These are phyloP conservation scores for Hydnum rufescens DNA, from an alignment of 768 basidiomycete species.

Conservation along the genomic window DNA sequence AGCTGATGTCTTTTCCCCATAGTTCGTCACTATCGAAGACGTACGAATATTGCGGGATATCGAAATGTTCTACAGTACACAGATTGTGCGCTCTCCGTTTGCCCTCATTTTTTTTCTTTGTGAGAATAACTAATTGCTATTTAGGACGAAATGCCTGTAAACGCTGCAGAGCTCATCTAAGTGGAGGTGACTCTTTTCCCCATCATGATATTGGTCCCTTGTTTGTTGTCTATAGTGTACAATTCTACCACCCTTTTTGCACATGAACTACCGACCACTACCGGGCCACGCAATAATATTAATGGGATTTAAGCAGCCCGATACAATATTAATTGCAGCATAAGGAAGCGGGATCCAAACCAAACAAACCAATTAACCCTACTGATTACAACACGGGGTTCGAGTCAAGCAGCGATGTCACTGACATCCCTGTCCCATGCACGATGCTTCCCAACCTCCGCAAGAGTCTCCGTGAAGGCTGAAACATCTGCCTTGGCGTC, in stretches of 20 bases:
- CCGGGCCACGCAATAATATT: too few species aligned
- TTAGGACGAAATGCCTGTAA: constrained; percentile 97
- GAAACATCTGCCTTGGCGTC: constrained; percentile 14
- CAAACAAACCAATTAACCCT: too few species aligned
- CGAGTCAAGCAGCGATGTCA: constrained; percentile 8
- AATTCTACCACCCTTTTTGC: too few species aligned
- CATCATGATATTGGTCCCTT: too few species aligned
- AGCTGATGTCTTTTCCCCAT: constrained; percentile 7
- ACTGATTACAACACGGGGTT: too few species aligned
- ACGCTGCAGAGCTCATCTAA: constrained; percentile 92
- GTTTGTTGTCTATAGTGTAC: background rate
- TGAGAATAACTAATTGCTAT: constrained; percentile 7
- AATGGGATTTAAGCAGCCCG: too few species aligned
- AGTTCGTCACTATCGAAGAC: constrained; percentile 91
- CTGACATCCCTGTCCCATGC: constrained; percentile 17
- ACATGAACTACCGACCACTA: too few species aligned
- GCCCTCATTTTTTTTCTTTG: background rate
- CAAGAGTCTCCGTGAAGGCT: constrained; percentile 16
- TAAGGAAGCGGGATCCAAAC: too few species aligned
- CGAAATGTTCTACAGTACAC: constrained; percentile 94
- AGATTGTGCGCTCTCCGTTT: constrained; percentile 39
- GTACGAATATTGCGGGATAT: constrained; percentile 94
- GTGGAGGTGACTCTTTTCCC: too few species aligned
- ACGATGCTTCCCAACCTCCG: constrained; percentile 20
- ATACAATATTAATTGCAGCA: too few species aligned